Evolutionary conservation across 495 filamentous ascomycete species (phyloP).

Genomic region (Talaromyces liani): DNA sequence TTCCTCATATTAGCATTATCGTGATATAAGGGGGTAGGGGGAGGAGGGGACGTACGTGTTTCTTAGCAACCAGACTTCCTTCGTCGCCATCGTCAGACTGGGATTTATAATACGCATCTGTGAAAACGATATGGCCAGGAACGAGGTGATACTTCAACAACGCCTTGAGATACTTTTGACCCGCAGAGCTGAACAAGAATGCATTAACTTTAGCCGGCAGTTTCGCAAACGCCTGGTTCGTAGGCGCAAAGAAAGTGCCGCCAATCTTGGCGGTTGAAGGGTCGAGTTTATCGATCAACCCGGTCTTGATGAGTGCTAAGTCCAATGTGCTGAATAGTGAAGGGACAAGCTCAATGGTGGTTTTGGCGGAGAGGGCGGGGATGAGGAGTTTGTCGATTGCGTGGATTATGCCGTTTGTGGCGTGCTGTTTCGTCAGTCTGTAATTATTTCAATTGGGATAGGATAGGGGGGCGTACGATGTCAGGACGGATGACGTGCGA

Average conservation of each 20-base stretch:
- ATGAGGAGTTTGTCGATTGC: constrained; percentile 62
- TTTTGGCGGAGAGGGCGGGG: constrained; percentile 56
- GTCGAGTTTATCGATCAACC: constrained; percentile 42
- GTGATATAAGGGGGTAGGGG: neutral
- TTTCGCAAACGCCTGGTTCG: constrained; percentile 65
- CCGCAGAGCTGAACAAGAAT: constrained; percentile 69
- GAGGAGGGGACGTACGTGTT: constrained; percentile 2
- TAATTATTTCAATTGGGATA: constrained; percentile 11
- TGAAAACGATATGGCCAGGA: constrained; percentile 67
- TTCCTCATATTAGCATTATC: neutral
- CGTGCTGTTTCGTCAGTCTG: constrained; percentile 27
- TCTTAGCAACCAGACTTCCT: neutral
- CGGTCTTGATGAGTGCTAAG: constrained; percentile 63
- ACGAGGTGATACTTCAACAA: constrained; percentile 75
- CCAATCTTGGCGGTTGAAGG: constrained; percentile 38
- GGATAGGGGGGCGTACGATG: constrained; percentile 38
- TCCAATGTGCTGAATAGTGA: constrained; percentile 67
- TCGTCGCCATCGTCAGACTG: constrained; percentile 11
- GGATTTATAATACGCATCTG: constrained; percentile 64
- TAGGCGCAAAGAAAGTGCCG: constrained; percentile 67
- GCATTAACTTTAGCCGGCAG: constrained; percentile 63
- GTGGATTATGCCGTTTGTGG: constrained; percentile 75
- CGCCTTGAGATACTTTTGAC: constrained; percentile 61
- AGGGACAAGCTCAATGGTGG: constrained; percentile 61
- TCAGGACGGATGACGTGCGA: constrained; percentile 56